Evolutionary conservation across 225 moss, liverwort and hornwort species (phyloP), one percentile per base, ranked within the genome.

Genomic region (Bryum argenteum): DNA sequence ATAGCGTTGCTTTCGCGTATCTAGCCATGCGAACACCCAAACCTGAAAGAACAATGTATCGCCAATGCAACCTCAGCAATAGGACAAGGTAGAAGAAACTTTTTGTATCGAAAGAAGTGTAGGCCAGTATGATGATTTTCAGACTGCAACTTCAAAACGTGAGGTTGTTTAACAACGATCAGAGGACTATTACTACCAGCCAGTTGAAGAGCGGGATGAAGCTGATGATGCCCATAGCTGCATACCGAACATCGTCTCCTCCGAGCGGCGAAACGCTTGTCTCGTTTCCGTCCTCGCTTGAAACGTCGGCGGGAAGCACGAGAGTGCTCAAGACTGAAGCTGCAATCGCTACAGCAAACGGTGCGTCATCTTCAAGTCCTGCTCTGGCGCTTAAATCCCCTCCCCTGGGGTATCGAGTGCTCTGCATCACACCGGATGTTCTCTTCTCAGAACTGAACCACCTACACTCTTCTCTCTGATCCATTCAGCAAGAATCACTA

Each of bases 141-240:
- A 14, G 17, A 37, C 4, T 39, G 39, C 71, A 51, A 33, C 23
- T 52, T 62, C 24, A 41, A 62, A 33, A 33, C 33, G 33, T 2
- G 60, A 60, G 17, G 8, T 40, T 62, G 3, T 22, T 4, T 19
- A 8, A 33, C 7, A 16, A 50, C 11, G 21, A 1, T n/a, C 58
- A 20, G 73, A 66, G 24, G 75, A 66, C 20, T 10, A 24, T 11
- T 44, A 11, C 3, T 72, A 94, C 94, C 94, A 98, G 88, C 98
- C 98, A 98, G 73, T 98, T 98, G 72, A 98, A 98, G 16, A 98
- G 83, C 26, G 98, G 98, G 77, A 98, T 88, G 78, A 98, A 98
- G 84, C 98, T 94, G 16, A 98, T 98, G 24, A 98, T 92, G 56
- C 94, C 92, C 98, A 92, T 92, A 10, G 92, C 98, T 76, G 92